Conservation (phyloP, 1,284 basidiomycete species). For the Afroboletus lepidellus region DNA sequence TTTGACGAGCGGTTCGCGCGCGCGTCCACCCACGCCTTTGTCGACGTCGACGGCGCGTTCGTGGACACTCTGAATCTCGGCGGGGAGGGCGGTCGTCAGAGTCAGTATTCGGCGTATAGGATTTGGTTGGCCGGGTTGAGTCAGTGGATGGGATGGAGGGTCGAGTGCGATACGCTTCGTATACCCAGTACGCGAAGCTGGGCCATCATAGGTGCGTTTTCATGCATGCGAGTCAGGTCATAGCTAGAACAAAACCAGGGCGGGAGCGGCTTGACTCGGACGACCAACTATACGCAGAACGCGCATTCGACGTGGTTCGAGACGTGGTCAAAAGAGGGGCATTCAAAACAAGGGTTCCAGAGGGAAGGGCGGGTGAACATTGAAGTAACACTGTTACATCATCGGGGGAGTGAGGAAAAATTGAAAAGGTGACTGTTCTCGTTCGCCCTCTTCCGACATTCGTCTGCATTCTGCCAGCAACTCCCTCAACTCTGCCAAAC, state of each 20-base stretch:
- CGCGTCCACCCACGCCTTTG: constrained; percentile 23
- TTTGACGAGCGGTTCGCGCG: constrained; percentile 67
- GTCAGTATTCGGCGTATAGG: constrained; percentile 77
- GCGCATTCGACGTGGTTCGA: constrained; percentile 45
- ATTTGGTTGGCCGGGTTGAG: constrained; percentile 78
- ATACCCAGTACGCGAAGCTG: constrained; percentile 94
- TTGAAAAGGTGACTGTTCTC: constrained; percentile 31
- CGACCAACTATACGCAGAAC: constrained; percentile 36
- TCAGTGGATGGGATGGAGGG: constrained; percentile 76
- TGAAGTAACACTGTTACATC: not conserved
- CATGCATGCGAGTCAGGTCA: not conserved
- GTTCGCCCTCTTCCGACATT: constrained; percentile 44
- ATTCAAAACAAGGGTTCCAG: constrained; percentile 69
- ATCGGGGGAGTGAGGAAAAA: constrained; percentile 21
- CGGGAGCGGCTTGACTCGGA: constrained; percentile 31
- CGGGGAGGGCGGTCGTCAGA: constrained; percentile 52
- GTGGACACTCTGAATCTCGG: constrained; percentile 56
- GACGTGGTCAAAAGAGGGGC: constrained; percentile 53
- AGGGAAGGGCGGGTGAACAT: constrained; percentile 51
- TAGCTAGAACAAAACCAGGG: constrained; percentile 29
- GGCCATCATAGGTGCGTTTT: constrained; percentile 76
- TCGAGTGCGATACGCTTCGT: constrained; percentile 83
- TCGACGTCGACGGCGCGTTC: constrained; percentile 29
- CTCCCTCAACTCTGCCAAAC: constrained; percentile 41
- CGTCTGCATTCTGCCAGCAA: constrained; percentile 49